phyloP scores from a whole-genome alignment of 495 filamentous ascomycete genomes.

The Penicillium cinerascens region DNA sequence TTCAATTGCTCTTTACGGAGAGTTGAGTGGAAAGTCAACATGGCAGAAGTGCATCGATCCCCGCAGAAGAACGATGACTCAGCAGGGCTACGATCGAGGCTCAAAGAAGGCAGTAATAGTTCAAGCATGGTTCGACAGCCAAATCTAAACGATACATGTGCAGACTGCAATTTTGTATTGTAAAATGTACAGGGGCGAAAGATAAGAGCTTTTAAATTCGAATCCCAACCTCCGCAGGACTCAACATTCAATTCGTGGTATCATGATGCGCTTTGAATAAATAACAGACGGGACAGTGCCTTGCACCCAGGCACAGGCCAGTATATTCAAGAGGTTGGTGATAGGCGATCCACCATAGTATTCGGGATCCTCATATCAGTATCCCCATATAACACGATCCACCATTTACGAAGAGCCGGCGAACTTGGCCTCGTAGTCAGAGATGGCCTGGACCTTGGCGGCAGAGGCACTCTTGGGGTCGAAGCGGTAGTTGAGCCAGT shows the following conservation, averaged over 20 bases:
- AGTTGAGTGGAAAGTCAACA: neutral
- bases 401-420: conserved; percentile 19
- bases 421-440: conserved; percentile 63
- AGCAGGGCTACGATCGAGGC: conserved; percentile 7
- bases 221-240: conserved; percentile 19
- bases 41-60: conserved; percentile 36
- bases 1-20: neutral
- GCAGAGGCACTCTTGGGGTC: conserved; percentile 69
- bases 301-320: neutral
- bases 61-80: conserved; percentile 36
- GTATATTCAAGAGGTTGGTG: neutral
- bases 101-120: neutral
- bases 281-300: neutral
- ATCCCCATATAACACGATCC: too few species aligned
- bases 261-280: conserved; percentile 35
- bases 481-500: conserved; percentile 82
- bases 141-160: neutral
- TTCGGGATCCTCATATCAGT: too few species aligned
- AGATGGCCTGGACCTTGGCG: conserved; percentile 72
- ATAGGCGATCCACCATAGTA: too few species aligned
- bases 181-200: conserved; percentile 10
- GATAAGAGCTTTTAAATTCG: conserved; percentile 16
- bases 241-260: conserved; percentile 35
- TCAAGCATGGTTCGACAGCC: neutral
- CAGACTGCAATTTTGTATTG: conserved; percentile 14